These are phyloP conservation scores for Osmanthus fragrans DNA, from an alignment of 257 asterid species.

Conservation along the genomic window DNA sequence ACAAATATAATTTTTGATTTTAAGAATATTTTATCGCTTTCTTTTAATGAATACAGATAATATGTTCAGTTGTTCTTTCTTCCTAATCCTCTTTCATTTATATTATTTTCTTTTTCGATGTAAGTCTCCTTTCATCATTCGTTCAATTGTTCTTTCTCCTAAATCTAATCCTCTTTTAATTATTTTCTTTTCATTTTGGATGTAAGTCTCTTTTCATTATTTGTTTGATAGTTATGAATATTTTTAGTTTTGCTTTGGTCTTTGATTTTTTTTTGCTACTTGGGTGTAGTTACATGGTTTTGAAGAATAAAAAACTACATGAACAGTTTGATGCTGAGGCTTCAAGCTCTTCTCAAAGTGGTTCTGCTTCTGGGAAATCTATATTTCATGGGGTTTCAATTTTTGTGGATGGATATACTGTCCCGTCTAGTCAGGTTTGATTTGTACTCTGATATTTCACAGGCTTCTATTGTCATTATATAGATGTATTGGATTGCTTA, in stretches of 20 bases:
- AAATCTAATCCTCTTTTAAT: neutral
- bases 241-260: neutral
- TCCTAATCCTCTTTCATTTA: neutral
- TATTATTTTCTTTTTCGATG: constrained; percentile 7
- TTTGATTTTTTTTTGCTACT: constrained; percentile 27
- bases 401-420: constrained; percentile 95
- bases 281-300: constrained; percentile 79
- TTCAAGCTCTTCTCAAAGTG: constrained; percentile 65
- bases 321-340: constrained; percentile 89
- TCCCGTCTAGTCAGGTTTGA: constrained; percentile 90
- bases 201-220: neutral
- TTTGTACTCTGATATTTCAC: constrained; percentile 17
- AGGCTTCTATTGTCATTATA: constrained; percentile 5
- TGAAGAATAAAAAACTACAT: constrained; percentile 87
- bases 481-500: constrained; percentile 10
- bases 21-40: neutral
- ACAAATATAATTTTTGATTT: neutral
- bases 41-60: neutral
- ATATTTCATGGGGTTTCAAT: constrained; percentile 81
- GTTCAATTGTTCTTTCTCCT: neutral
- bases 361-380: constrained; percentile 43
- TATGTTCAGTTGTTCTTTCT: neutral
- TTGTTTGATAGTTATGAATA: neutral
- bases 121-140: neutral
- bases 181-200: constrained; percentile 6